Percentiles rank a stretch among this genome's conserved stretches.
Conservation (phyloP, 352 stramenopile genomes). For the Phytophthora chlamydospora region DNA sequence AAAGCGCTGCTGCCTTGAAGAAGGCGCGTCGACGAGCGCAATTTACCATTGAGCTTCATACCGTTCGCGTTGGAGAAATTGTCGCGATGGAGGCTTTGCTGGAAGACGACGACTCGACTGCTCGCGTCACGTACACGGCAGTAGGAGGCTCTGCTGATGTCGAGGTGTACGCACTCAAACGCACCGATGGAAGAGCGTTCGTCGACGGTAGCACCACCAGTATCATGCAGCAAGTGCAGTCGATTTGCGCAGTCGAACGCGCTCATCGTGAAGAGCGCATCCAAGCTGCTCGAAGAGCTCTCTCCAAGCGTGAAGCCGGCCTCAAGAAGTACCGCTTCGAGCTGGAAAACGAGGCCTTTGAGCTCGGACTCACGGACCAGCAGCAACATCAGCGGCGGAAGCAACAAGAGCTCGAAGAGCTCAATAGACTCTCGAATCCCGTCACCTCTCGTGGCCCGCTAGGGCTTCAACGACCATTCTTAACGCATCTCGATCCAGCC, state of each 20-base stretch:
- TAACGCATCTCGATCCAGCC: slow-evolving; percentile 21
- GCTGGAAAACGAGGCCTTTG: slow-evolving; percentile 27
- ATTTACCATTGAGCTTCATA: slow-evolving; percentile 45
- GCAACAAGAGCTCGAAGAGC: slow-evolving; percentile 24
- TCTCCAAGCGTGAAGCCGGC: slow-evolving; percentile 12
- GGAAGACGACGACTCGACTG: slow-evolving; percentile 21
- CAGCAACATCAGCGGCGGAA: slow-evolving; percentile 28
- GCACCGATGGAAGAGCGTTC: slow-evolving; percentile 27
- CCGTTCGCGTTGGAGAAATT: slow-evolving; percentile 37
- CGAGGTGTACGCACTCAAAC: slow-evolving; percentile 50
- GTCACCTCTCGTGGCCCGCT: slow-evolving; percentile 4
- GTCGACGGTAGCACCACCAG: slow-evolving; percentile 11
- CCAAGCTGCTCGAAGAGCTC: slow-evolving; percentile 13
- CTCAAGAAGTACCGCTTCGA: slow-evolving; percentile 22
- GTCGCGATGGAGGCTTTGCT: slow-evolving; percentile 46
- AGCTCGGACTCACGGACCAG: slow-evolving; percentile 24
- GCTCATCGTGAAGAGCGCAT: slow-evolving; percentile 25
- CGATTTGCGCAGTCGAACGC: slow-evolving; percentile 19
- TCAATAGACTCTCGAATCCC: slow-evolving; percentile 9
- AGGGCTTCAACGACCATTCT: slow-evolving; percentile 20
- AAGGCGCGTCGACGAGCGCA: slow-evolving; percentile 27
- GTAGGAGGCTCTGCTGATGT: slow-evolving; percentile 42
- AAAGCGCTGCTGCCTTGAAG: slow-evolving; percentile 24
- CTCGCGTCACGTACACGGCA: slow-evolving; percentile 27
- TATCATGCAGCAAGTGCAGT: slow-evolving; percentile 14